A percentile compares a stretch with the other conserved stretches of the same genome.
Evolutionary conservation across 345 rosid genomes (phyloP).

Genomic region (Passiflora organensis): DNA sequence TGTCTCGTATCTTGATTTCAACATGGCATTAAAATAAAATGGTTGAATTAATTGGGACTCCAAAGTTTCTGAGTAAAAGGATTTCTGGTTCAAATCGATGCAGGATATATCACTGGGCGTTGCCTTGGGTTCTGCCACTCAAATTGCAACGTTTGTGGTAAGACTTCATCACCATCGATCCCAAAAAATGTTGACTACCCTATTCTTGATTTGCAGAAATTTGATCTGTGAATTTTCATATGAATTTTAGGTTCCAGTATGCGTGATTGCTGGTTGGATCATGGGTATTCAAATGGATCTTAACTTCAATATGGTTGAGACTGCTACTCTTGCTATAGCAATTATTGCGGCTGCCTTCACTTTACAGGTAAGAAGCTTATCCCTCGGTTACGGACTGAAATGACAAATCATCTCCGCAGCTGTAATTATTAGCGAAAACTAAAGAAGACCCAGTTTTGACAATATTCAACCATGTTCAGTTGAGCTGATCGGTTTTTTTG

Average conservation of each 20-base stretch:
- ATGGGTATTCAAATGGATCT: conserved; percentile 81
- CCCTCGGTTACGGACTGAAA: not conserved
- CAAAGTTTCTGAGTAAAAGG: not conserved
- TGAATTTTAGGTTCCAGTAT: conserved; percentile 55
- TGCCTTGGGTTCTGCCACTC: conserved; percentile 87
- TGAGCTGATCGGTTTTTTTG: not conserved
- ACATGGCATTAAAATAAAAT: no score
- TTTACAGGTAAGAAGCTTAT: conserved; percentile 44
- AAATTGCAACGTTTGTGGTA: conserved; percentile 80
- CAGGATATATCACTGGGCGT: conserved; percentile 86
- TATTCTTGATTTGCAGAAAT: no score
- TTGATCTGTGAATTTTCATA: no score
- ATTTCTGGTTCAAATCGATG: conserved; percentile 1
- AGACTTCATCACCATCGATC: conserved; percentile 10
- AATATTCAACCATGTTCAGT: no score
- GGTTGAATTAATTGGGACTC: no score
- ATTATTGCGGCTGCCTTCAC: conserved; percentile 66
- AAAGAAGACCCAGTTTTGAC: no score
- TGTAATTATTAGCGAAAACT: no score
- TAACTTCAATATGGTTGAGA: conserved; percentile 70
- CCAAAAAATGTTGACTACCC: no score
- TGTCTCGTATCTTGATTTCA: no score
- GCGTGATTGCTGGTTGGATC: conserved; percentile 65
- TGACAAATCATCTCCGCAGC: no score
- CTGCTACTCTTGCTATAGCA: conserved; percentile 66